Percentiles rank a stretch among this genome's conserved stretches.
Evolutionary conservation across 2,329 filamentous ascomycete genomes (phyloP).

Genomic region (Diaporthe velutina): DNA sequence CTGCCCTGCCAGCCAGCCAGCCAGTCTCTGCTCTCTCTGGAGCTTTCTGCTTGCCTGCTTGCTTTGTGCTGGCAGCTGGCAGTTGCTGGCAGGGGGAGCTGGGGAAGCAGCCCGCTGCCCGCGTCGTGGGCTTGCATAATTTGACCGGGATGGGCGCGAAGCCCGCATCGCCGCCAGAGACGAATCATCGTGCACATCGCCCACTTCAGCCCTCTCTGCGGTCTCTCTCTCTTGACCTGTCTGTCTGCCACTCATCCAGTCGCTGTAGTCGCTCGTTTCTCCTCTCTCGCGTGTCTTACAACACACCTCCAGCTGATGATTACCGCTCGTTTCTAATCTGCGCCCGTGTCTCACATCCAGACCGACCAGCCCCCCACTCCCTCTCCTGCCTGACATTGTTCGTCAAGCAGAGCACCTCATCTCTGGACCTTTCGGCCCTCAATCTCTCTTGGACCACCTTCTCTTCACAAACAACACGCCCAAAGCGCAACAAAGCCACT

Average conservation of each 20-base stretch:
- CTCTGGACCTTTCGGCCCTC: constrained; percentile 1
- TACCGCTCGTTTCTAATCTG: constrained; percentile 34
- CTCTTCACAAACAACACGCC: constrained; percentile 12
- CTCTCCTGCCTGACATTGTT: neutral
- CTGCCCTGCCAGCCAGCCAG: neutral
- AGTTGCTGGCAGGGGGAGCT: neutral
- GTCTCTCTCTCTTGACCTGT: neutral
- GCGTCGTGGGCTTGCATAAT: constrained; percentile 25
- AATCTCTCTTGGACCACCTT: neutral
- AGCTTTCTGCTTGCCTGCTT: neutral
- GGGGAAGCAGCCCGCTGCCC: neutral
- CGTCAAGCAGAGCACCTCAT: constrained; percentile 13
- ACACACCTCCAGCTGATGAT: neutral
- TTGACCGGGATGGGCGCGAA: constrained; percentile 9
- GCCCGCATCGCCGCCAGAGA: constrained; percentile 4
- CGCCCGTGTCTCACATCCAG: constrained; percentile 26
- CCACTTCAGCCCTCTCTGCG: constrained; percentile 15
- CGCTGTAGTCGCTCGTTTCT: constrained; percentile 12
- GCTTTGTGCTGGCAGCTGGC: constrained; percentile 2
- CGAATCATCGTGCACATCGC: constrained; percentile 33
- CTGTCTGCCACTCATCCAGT: constrained; percentile 10
- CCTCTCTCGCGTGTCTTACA: constrained; percentile 23
- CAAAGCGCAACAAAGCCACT: constrained; percentile 8
- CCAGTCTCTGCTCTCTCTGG: neutral
- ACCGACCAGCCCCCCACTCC: constrained; percentile 12